Evolutionary conservation across 1,139 yeast species (phyloP), one percentile per base, ranked within the genome.

Genomic region (Zygosaccharomyces pseudobailii): DNA sequence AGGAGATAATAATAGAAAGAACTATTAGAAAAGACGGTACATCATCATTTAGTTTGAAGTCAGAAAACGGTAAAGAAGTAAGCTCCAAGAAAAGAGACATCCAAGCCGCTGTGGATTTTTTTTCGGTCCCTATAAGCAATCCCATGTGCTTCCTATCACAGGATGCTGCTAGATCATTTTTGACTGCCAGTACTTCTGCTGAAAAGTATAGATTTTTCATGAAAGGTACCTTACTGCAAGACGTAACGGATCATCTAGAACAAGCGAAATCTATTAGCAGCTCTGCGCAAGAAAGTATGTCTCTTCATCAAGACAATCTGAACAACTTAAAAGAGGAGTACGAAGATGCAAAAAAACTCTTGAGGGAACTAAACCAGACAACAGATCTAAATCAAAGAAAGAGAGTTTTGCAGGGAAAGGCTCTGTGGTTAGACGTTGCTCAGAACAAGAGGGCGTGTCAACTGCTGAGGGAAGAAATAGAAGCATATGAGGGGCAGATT

Each of bases 121-220:
- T 85, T 62, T 81, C 85, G 39, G 83, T 92, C 41, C 82, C 89
- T 3, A 84, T 92, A 20, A 94, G 85, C 57, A 94, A 94, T 59
- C 97, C 97, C 6, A 80, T 94, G 77, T 88, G 96, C 2, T 87
- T 94, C 58, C 72, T 94, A 44, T 87, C 96, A 0, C 99, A 94
- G 65, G 97, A 94, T 58, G 87, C 84, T 51, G 98, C 99, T 1
- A 77, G 96, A 55, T 87, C 92, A 22, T 92, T 94, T 61, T 71
- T 94, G 48, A 84, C 95, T 0, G 79, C 82, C 24, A 80, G 92
- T 3, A 75, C 86, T 2, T 86, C 87, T 49, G 73, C 73, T 38
- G 81, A 79, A 43, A 87, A 89, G 64, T 90, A 81, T 64, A 74
- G 74, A 22, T 83, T 79, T 58, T 87, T 88, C 63, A 84, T 86